Conservation (phyloP, 2,329 filamentous ascomycete genomes). For the Dothistroma septosporum region DNA sequence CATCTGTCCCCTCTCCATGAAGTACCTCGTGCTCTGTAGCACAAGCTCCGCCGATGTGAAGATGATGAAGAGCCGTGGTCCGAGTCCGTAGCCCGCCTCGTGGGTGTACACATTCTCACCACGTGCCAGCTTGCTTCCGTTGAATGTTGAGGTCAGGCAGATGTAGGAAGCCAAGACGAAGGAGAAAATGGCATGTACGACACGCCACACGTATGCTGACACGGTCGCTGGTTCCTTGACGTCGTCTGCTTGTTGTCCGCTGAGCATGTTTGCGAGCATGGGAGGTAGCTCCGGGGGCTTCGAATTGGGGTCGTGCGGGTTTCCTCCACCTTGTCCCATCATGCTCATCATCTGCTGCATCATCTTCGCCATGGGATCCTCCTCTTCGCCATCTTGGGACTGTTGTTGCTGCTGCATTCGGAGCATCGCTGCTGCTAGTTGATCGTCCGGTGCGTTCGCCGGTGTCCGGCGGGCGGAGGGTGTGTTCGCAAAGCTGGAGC, state of each 20-base stretch:
- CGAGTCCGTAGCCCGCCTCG: slow-evolving; percentile 38
- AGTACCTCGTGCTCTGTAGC: slow-evolving; percentile 66
- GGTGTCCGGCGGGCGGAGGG: slow-evolving; percentile 7
- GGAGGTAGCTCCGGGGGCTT: slow-evolving; percentile 43
- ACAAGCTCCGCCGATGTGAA: slow-evolving; percentile 74
- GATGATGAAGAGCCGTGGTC: slow-evolving; percentile 67
- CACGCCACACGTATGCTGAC: slow-evolving; percentile 60
- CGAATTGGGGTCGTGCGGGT: slow-evolving; percentile 37
- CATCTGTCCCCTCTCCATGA: slow-evolving; percentile 59
- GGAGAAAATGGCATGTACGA: slow-evolving; percentile 70
- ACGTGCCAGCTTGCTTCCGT: slow-evolving; percentile 60
- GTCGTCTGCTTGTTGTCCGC: slow-evolving; percentile 33
- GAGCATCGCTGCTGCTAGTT: slow-evolving; percentile 30
- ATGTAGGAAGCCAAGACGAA: slow-evolving; percentile 68
- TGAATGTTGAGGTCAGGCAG: slow-evolving; percentile 63
- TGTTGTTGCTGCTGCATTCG: slow-evolving; percentile 28
- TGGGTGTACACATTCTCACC: slow-evolving; percentile 37
- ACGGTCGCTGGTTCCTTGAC: slow-evolving; percentile 38
- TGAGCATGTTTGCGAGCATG: slow-evolving; percentile 45
- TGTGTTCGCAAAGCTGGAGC: slow-evolving; percentile 17
- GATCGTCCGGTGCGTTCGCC: slow-evolving; percentile 21
- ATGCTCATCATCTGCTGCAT: slow-evolving; percentile 57
- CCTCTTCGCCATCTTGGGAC: slow-evolving; percentile 24
- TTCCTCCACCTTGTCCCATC: slow-evolving; percentile 24
- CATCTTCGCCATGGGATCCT: slow-evolving; percentile 71